phyloP scores from a whole-genome alignment of 352 stramenopile genomes.

The Phytopythium chamaehyphon region DNA sequence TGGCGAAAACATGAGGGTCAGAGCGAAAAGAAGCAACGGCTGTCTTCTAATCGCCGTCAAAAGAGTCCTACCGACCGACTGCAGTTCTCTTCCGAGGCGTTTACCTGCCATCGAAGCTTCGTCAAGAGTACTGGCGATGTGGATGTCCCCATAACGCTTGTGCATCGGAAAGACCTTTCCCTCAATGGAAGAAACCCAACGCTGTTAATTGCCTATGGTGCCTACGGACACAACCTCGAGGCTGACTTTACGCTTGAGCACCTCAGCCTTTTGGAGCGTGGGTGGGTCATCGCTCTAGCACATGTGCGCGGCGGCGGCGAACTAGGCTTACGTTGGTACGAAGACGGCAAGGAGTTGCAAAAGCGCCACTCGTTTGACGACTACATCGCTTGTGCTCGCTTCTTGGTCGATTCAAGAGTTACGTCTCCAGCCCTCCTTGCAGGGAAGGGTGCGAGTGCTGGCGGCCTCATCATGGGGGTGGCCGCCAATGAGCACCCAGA shows the following conservation, averaged over 20 bases:
- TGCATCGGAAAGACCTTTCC: conserved; percentile 54
- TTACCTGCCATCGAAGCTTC: conserved; percentile 34
- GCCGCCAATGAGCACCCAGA: conserved; percentile 80
- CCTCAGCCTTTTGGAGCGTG: conserved; percentile 77
- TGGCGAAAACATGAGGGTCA: neutral
- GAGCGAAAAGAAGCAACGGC: neutral
- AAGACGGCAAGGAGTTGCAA: conserved; percentile 62
- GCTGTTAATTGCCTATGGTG: conserved; percentile 86
- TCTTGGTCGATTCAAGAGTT: conserved; percentile 58
- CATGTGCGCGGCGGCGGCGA: conserved; percentile 89
- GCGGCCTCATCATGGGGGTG: conserved; percentile 82
- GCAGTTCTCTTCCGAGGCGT: conserved; percentile 17
- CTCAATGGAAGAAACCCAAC: conserved; percentile 67
- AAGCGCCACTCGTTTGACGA: conserved; percentile 89
- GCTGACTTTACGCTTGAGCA: conserved; percentile 84
- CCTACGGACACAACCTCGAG: conserved; percentile 87
- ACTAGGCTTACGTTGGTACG: conserved; percentile 84
- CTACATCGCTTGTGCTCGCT: conserved; percentile 61
- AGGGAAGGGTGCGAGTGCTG: conserved; percentile 80
- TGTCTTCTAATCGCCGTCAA: neutral
- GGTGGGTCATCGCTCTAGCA: conserved; percentile 87
- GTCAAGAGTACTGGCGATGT: conserved; percentile 39
- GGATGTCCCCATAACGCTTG: conserved; percentile 71
- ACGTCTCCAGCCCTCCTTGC: conserved; percentile 61
- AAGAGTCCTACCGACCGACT: neutral